phyloP scores from a whole-genome alignment of 495 filamentous ascomycete species.

The Daldinia bambusicola region DNA sequence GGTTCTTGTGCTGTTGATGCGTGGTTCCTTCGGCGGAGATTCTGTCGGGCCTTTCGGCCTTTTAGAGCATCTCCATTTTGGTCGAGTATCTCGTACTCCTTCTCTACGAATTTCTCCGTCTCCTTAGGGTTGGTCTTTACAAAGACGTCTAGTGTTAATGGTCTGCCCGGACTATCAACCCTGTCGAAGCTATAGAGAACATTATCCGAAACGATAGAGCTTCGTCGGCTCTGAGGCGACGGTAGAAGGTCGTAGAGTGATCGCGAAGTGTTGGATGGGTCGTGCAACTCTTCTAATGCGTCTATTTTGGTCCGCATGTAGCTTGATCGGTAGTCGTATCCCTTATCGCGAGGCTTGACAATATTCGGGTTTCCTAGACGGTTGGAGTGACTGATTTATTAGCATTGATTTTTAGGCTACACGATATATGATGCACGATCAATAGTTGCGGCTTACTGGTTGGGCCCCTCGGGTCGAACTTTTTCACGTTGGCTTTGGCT shows the following conservation, averaged over 20 bases:
- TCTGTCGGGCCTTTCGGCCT: conserved; percentile 55
- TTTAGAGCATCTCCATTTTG: conserved; percentile 55
- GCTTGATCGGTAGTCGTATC: conserved; percentile 25
- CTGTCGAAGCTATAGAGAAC: conserved; percentile 59
- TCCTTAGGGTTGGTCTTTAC: conserved; percentile 55
- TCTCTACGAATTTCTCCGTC: conserved; percentile 59
- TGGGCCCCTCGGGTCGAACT: conserved; percentile 42
- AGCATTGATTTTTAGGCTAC: conserved; percentile 11
- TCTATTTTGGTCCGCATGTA: conserved; percentile 46
- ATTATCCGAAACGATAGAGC: conserved; percentile 49
- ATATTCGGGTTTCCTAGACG: conserved; percentile 49
- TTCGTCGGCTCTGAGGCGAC: conserved; percentile 32
- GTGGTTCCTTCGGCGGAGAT: conserved; percentile 47
- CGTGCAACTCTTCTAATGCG: conserved; percentile 48
- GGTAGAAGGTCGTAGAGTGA: conserved; percentile 47
- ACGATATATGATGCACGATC: conserved; percentile 25
- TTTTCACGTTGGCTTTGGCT: conserved; percentile 48
- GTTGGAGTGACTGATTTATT: conserved; percentile 35
- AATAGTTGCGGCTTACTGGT: conserved; percentile 39
- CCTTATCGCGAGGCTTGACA: conserved; percentile 47
- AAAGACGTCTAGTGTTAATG: conserved; percentile 56
- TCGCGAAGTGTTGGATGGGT: conserved; percentile 45
- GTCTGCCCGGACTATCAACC: conserved; percentile 50
- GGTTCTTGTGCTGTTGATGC: conserved; percentile 13
- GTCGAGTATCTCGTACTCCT: conserved; percentile 61